Percentiles rank a stretch among this genome's conserved stretches.
phyloP scores from a whole-genome alignment of 225 moss, liverwort and hornwort genomes.

The Marchantia paleacea region DNA sequence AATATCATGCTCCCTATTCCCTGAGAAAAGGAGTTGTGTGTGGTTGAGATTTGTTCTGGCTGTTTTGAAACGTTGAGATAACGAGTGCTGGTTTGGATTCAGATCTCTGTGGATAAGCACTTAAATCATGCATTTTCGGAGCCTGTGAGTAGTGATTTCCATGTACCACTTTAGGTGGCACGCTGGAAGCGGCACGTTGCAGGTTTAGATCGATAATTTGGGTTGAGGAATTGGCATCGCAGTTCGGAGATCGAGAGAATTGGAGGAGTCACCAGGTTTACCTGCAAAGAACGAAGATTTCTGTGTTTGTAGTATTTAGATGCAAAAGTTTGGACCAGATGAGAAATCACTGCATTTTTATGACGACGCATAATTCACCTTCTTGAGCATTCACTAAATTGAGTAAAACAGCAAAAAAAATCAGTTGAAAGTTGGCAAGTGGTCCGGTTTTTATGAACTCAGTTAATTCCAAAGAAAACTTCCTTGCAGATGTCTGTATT shows the following conservation, averaged over 20 bases:
- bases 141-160: too few relatives aligned
- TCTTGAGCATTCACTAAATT: slow-evolving; percentile 1
- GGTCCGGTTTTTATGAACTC: neutral
- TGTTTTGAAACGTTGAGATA: neutral
- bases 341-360: neutral
- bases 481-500: neutral
- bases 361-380: neutral
- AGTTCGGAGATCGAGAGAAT: neutral
- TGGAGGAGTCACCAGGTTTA: neutral
- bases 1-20: neutral
- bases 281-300: neutral
- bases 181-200: neutral
- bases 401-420: neutral
- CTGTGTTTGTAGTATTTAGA: neutral
- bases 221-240: neutral
- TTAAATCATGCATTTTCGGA: neutral
- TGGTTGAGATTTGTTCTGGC: neutral
- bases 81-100: neutral
- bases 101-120: neutral
- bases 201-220: slow-evolving; percentile 7
- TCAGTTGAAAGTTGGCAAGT: neutral
- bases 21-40: neutral
- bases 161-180: neutral
- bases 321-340: neutral
- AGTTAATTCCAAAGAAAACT: neutral